Evolutionary conservation across 192 early-diverging fungal species (phyloP).

Genomic region (Haplosporangium gracile): DNA sequence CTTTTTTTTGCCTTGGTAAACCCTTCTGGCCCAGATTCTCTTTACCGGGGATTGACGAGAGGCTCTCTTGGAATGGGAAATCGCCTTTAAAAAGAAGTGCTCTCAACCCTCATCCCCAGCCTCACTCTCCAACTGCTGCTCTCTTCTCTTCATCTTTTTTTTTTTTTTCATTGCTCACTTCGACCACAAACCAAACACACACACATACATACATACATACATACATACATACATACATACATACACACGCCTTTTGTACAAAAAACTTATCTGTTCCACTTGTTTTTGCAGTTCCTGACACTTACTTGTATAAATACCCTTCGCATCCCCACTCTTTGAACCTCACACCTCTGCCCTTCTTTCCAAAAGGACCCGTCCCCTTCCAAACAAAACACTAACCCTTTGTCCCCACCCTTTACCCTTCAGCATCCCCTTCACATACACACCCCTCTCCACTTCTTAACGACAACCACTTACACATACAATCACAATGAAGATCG

Average conservation of each 20-base stretch:
- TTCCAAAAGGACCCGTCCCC: constrained; percentile 37
- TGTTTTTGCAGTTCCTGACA: background rate
- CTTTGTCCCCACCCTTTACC: background rate
- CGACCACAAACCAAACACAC: background rate
- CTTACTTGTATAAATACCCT: constrained; percentile 27
- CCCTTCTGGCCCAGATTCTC: background rate
- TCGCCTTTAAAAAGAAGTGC: constrained; percentile 15
- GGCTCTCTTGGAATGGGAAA: background rate
- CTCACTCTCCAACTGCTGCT: background rate
- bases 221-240: no score
- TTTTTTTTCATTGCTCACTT: constrained; percentile 14
- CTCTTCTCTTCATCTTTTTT: background rate
- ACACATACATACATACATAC: no score
- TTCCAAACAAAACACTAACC: constrained; percentile 18
- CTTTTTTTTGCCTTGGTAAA: background rate
- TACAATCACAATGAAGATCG: constrained; percentile 46
- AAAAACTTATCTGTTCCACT: background rate
- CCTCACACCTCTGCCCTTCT: constrained; percentile 17
- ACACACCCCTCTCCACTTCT: background rate
- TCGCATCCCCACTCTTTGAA: background rate
- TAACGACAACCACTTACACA: constrained; percentile 7
- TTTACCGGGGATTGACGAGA: background rate
- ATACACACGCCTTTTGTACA: background rate
- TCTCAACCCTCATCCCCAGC: background rate
- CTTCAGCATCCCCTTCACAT: background rate